Evolutionary conservation across 257 asterid species (phyloP), one percentile per base, ranked within the genome.

Genomic region (Ligustrum vulgare): DNA sequence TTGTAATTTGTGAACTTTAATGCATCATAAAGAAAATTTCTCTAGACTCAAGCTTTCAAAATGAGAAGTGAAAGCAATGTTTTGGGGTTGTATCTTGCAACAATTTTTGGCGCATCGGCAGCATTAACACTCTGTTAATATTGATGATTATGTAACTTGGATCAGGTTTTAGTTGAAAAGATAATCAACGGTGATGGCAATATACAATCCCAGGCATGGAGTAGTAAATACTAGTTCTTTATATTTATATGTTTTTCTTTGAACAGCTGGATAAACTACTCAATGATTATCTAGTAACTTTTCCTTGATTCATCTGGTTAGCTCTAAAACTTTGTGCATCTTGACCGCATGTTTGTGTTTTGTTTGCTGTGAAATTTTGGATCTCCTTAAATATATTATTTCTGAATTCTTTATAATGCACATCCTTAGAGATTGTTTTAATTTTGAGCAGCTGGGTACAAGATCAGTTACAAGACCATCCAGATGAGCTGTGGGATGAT

Each of bases 401-500:
- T 60, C 7, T 60, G 34, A 54, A 54, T 54, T 28, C 23, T 60
- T 35, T 32, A 3, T 65, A 23, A 56, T 56, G 73, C 56, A 78
- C 8, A 11, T 58, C 82, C 47, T 75, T 70, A 43, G 34, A 25
- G 35, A 23, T 64, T 84, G 25, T 23, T 67, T 51, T 66, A 60
- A 60, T 58, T 41, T 72, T 85, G 73, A 67, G 45, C 98, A 95
- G 99, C 86, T 95, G 99, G 99, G 85, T 95, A 71, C 96, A 90
- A 85, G 74, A 80, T 34, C 99, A 93, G 75, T 64, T 95, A 68
- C 87, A 86, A 75, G 87, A 90, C 84, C 96, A 95, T 78, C 98
- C 99, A 39, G 98, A 95, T 78, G 99, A 93, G 87, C 97, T 95
- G 70, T 95, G 99, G 99, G 97, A 90, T 78, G 99, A 93, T 70